Conservation (phyloP, 2,329 filamentous ascomycete species). For the Camillea tinctor region DNA sequence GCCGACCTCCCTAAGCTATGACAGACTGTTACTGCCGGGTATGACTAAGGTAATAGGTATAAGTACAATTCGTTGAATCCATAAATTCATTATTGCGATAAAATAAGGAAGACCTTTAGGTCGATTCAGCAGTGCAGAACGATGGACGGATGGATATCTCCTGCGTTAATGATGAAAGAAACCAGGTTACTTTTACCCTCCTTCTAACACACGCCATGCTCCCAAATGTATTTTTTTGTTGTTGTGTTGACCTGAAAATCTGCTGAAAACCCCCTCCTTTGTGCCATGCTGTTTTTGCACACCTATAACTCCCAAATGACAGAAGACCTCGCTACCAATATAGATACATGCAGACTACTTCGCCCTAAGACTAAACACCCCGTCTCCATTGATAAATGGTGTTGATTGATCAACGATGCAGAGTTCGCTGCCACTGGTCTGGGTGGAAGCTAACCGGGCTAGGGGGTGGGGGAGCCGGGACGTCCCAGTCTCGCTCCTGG, state of each 20-base stretch:
- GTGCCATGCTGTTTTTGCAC: conserved; percentile 22
- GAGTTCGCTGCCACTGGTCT: conserved; percentile 51
- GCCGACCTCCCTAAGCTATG: not conserved
- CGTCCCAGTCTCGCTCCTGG: conserved; percentile 59
- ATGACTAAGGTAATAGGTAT: not conserved
- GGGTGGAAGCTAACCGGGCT: conserved; percentile 61
- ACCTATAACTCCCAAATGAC: conserved; percentile 27
- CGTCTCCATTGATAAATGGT: conserved; percentile 1
- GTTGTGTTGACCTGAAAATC: conserved; percentile 31
- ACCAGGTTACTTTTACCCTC: conserved; percentile 8
- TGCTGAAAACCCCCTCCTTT: conserved; percentile 20
- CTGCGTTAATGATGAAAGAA: conserved; percentile 2
- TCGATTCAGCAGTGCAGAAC: not conserved
- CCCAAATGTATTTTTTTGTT: conserved; percentile 28
- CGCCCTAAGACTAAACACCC: conserved; percentile 7
- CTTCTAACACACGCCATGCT: conserved; percentile 18
- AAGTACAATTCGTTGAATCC: not conserved
- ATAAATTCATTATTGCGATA: not conserved
- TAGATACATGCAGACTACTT: conserved; percentile 24
- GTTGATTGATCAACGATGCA: conserved; percentile 30
- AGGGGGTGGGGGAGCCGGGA: conserved; percentile 64
- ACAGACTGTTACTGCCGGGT: not conserved
- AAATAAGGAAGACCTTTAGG: not conserved
- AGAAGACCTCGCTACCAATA: conserved; percentile 25
- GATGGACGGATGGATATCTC: not conserved